Base-by-base conservation (phyloP, 208 protist species). In the Acanthamoeba lenticulata region DNA sequence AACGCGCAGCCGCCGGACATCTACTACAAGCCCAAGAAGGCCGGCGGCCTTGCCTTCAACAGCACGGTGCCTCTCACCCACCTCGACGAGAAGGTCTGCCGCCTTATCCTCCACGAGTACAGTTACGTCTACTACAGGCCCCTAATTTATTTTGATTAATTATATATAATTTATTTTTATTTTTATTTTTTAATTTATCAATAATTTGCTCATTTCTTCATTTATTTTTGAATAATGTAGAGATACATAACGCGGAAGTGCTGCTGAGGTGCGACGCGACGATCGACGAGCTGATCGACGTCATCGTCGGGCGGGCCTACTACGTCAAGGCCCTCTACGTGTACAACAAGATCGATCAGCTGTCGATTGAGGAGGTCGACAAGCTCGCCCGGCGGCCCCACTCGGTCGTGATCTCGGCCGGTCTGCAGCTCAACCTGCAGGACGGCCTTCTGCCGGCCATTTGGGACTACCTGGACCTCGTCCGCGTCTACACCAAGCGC, bases 241-340 rank as follows among this genome's bases (percentile, higher is more conserved):
- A 92, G 62, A 77, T 92, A 9, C 88, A 92, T 95, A 99, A 99
- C 96, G 98, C 98, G 1, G 99, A 99, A 34, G 98, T 99, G 13
- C 83, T 98, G n/a, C 94, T 99, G 11, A 97, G 98, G 47, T 98
- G 99, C 67, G 99, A 99, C 95, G 97, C 98, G 69, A 99, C 98
- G 4, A 96, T 99, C 29, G 99, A 99, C 95, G 97, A 99, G 93
- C 98, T 99, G 79, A 99, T 99, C 96, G 99, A 99, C 95, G 98
- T 99, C 15, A 98, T 99, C 81, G 98, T 99, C 94, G 99, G 98
- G 3, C 99, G 99, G 95, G 95, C 98, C 32, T 72, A 96, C 34
- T 98, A 98, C 90, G 92, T 98, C 57, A 95, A 90, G 57, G 98
- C 95, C 88, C 49, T 97, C 27, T 97, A 97, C 81, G 95, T 98